Conservation (phyloP, 176 grass and related monocot genomes). For the Aegilops longissima region DNA sequence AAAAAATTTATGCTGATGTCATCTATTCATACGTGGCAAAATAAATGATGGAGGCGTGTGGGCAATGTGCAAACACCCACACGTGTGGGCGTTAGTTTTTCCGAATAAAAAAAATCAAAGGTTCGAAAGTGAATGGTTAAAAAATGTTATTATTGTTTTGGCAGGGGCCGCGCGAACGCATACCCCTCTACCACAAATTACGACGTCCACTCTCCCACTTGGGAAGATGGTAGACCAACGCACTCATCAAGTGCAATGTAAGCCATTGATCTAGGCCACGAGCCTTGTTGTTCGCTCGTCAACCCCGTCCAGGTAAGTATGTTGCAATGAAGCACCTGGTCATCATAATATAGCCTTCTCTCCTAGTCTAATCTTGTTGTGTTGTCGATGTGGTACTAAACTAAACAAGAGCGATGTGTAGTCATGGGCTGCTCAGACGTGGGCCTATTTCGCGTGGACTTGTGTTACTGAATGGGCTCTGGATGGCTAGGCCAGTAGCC, state of each 20-base stretch:
- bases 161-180: constrained; percentile 48
- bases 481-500: too few relatives aligned
- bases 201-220: constrained; percentile 46
- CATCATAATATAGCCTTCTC: background rate
- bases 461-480: too few relatives aligned
- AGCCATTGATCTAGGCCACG: background rate
- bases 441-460: background rate
- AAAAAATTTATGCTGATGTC: too few relatives aligned
- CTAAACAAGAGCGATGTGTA: too few relatives aligned
- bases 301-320: background rate
- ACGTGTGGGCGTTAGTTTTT: too few relatives aligned
- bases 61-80: too few relatives aligned
- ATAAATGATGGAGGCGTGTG: too few relatives aligned
- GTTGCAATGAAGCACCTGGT: background rate
- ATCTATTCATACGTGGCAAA: too few relatives aligned
- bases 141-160: background rate
- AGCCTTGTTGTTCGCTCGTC: background rate
- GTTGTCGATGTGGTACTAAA: too few relatives aligned
- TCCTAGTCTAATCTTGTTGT: background rate
- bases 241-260: background rate
- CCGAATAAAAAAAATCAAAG: too few relatives aligned
- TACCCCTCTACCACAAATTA: constrained; percentile 65
- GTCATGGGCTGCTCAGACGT: background rate
- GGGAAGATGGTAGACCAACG: constrained; percentile 25
- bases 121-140: too few relatives aligned